Conservation (phyloP, 2,329 filamentous ascomycete species). For the Akanthomyces dipterigenus region DNA sequence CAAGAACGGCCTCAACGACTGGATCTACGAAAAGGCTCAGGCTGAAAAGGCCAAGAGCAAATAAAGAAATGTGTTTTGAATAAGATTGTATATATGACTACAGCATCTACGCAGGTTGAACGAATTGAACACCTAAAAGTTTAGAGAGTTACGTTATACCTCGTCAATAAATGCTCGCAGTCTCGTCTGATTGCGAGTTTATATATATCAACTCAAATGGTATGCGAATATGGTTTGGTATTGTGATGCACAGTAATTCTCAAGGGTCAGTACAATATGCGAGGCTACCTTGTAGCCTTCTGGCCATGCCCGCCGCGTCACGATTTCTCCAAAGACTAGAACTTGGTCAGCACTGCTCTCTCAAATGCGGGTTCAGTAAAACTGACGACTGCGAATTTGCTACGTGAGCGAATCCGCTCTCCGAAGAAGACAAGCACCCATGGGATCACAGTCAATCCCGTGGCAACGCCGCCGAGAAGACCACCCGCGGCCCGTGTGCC, state of each 20-base stretch:
- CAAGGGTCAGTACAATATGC: neutral
- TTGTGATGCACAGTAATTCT: neutral
- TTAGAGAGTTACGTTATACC: neutral
- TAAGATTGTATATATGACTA: neutral
- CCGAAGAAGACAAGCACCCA: constrained; percentile 81
- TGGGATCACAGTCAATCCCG: constrained; percentile 68
- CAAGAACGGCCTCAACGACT: constrained; percentile 84
- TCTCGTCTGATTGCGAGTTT: neutral
- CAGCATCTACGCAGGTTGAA: neutral
- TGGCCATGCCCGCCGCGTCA: neutral
- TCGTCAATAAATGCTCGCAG: neutral
- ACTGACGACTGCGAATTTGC: constrained; percentile 64
- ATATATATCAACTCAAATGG: neutral
- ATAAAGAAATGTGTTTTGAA: neutral
- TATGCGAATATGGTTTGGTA: neutral
- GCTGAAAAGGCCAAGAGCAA: constrained; percentile 39
- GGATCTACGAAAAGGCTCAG: constrained; percentile 84
- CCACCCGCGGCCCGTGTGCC: constrained; percentile 66
- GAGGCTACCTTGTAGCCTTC: neutral
- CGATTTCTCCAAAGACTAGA: neutral
- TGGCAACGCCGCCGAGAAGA: constrained; percentile 67
- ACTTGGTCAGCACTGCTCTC: neutral
- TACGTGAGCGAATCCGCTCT: constrained; percentile 64
- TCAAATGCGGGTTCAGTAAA: constrained; percentile 9
- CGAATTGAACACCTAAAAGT: neutral